These are phyloP conservation scores for Papiliotrema terrestris DNA, from an alignment of 1,284 basidiomycete genomes.

Conservation along the genomic window DNA sequence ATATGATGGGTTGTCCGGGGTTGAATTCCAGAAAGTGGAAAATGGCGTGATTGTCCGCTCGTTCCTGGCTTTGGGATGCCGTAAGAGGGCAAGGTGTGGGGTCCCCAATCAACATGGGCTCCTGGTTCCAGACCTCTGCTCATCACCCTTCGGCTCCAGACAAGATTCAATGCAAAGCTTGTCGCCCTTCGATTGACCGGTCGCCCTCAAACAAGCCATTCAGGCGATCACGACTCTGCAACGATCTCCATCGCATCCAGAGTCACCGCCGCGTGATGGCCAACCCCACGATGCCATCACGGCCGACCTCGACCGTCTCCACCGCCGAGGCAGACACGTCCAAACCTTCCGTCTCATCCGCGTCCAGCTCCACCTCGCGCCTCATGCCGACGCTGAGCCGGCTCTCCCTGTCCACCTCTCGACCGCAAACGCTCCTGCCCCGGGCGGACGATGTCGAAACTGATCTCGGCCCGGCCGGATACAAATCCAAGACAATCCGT, in stretches of 20 bases:
- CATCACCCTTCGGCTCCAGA: too few relatives aligned
- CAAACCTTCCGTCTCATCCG: background rate
- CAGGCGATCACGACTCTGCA: too few relatives aligned
- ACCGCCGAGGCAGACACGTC: background rate
- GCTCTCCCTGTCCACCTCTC: background rate
- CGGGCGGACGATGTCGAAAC: background rate
- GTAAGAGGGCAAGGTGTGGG: too few relatives aligned
- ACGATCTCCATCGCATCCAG: too few relatives aligned
- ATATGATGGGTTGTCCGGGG: background rate
- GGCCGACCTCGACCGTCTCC: background rate
- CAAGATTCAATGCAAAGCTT: too few relatives aligned
- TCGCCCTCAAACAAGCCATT: too few relatives aligned
- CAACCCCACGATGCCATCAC: background rate
- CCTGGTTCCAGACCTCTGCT: too few relatives aligned
- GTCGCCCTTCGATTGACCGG: too few relatives aligned
- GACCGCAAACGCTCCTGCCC: background rate
- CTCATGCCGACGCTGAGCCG: background rate
- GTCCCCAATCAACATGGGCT: too few relatives aligned
- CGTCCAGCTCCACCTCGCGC: background rate
- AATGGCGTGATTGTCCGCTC: background rate
- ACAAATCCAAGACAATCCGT: conserved; percentile 8
- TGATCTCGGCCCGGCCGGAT: background rate
- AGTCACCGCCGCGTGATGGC: too few relatives aligned
- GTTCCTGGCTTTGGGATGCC: too few relatives aligned
- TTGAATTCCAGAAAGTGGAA: background rate